These are phyloP conservation scores for Melaleuca alternifolia DNA, from an alignment of 345 rosid genomes.

Conservation along the genomic window DNA sequence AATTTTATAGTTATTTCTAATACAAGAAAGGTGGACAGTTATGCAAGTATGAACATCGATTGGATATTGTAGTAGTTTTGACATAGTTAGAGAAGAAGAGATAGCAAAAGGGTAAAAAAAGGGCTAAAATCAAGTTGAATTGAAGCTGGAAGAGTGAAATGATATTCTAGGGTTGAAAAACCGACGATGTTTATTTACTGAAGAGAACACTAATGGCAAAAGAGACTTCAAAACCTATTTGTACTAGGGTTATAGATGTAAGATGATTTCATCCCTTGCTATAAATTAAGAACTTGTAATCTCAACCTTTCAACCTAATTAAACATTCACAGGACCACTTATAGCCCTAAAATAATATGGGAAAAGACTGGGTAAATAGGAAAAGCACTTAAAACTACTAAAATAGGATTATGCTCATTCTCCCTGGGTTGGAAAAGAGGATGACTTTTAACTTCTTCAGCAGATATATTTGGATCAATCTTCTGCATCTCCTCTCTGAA, in stretches of 20 bases:
- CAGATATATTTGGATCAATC: not conserved
- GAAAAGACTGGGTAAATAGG: not conserved
- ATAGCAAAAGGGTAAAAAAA: not conserved
- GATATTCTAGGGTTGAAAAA: not conserved
- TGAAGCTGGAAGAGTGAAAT: not conserved
- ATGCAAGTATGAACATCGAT: not conserved
- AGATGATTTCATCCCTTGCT: not conserved
- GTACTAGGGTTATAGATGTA: not conserved
- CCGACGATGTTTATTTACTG: not conserved
- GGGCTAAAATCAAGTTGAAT: not conserved
- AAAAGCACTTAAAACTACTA: not conserved
- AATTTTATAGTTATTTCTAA: not conserved
- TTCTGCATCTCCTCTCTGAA: not conserved
- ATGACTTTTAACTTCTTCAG: not conserved
- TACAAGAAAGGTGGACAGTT: not conserved
- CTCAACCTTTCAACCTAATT: not conserved
- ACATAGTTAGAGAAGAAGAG: not conserved
- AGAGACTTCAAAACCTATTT: not conserved
- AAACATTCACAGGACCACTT: not conserved
- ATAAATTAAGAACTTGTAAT: not conserved
- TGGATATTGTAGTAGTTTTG: not conserved
- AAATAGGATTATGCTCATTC: not conserved
- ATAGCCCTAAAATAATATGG: not conserved
- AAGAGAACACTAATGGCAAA: not conserved
- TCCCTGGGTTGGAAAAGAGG: not conserved